phyloP scores from a whole-genome alignment of 345 rosid genomes.

The Acer campestre region DNA sequence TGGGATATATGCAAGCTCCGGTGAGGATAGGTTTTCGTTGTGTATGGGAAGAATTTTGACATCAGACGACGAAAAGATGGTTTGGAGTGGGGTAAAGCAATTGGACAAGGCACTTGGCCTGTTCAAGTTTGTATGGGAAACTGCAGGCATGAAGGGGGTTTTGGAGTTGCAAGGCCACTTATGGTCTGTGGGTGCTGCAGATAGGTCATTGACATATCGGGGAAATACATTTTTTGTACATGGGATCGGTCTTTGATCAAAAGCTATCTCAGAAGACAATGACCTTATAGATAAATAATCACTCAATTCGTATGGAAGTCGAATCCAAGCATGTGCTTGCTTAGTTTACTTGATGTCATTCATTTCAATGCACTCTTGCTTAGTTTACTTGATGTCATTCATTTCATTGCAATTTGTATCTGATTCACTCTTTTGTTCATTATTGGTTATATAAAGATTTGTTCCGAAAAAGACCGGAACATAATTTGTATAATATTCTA shows the following conservation, averaged over 20 bases:
- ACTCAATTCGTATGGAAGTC: not conserved
- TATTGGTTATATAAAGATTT: not conserved
- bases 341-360: not conserved
- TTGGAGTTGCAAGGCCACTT: slow-evolving; percentile 69
- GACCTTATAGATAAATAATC: not conserved
- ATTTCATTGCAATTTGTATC: not conserved
- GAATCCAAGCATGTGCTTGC: not conserved
- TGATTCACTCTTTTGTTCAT: not conserved
- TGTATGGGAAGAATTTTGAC: slow-evolving; percentile 72
- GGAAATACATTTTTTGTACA: slow-evolving; percentile 64
- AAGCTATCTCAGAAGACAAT: not conserved
- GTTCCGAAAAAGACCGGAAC: not conserved
- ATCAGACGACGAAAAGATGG: slow-evolving; percentile 50
- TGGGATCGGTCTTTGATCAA: slow-evolving; percentile 48
- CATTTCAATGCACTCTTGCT: not conserved
- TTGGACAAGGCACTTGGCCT: slow-evolving; percentile 66
- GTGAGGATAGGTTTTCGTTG: slow-evolving; percentile 36
- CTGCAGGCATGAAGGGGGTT: slow-evolving; percentile 63
- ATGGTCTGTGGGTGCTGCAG: slow-evolving; percentile 63
- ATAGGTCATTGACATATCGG: slow-evolving; percentile 40
- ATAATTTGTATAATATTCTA: too few relatives aligned
- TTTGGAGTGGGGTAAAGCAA: slow-evolving; percentile 68
- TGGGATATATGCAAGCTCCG: slow-evolving; percentile 38
- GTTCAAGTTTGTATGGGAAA: slow-evolving; percentile 72
- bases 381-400: not conserved